A percentile compares a stretch with the other conserved stretches of the same genome.
Evolutionary conservation across 352 stramenopile genomes (phyloP).

Genomic region (Pelagophyceae sp.): DNA sequence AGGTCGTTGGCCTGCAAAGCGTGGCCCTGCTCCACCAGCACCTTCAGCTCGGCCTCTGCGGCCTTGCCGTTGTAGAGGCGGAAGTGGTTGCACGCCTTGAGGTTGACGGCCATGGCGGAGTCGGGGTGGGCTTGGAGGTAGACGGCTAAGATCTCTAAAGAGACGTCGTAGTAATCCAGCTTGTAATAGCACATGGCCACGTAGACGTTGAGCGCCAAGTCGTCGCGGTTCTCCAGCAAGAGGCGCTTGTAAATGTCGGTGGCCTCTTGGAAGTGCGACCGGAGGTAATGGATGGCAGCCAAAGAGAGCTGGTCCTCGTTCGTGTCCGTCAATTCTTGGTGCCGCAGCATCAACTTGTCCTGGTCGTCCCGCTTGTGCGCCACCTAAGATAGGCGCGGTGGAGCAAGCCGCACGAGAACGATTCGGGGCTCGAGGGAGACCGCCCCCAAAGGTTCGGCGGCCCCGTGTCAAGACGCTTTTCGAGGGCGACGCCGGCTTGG

Average conservation of each 20-base stretch:
- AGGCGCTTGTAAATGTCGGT: constrained; percentile 92
- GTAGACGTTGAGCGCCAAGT: constrained; percentile 92
- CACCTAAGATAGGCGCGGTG: no score
- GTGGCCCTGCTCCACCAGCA: constrained; percentile 56
- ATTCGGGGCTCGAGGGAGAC: no score
- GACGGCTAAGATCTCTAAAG: constrained; percentile 86
- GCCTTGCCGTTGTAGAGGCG: constrained; percentile 89
- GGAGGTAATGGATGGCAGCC: constrained; percentile 86
- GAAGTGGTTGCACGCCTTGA: constrained; percentile 94
- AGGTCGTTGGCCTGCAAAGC: constrained; percentile 72
- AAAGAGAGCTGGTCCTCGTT: constrained; percentile 89
- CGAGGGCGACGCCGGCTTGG: no score
- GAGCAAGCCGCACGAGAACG: no score
- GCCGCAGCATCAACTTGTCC: constrained; percentile 83
- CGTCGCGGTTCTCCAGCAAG: constrained; percentile 83
- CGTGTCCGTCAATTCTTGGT: constrained; percentile 78
- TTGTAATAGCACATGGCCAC: constrained; percentile 98
- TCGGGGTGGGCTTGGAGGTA: constrained; percentile 75
- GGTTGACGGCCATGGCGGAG: constrained; percentile 79
- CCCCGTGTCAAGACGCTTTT: no score
- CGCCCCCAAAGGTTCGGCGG: no score
- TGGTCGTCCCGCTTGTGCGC: constrained; percentile 80
- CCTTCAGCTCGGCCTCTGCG: constrained; percentile 84
- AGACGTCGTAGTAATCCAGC: constrained; percentile 92
- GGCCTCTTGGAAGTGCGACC: constrained; percentile 76